phyloP scores from a whole-genome alignment of 73 alveolate genomes.

The Symbiodinium pilosum region DNA sequence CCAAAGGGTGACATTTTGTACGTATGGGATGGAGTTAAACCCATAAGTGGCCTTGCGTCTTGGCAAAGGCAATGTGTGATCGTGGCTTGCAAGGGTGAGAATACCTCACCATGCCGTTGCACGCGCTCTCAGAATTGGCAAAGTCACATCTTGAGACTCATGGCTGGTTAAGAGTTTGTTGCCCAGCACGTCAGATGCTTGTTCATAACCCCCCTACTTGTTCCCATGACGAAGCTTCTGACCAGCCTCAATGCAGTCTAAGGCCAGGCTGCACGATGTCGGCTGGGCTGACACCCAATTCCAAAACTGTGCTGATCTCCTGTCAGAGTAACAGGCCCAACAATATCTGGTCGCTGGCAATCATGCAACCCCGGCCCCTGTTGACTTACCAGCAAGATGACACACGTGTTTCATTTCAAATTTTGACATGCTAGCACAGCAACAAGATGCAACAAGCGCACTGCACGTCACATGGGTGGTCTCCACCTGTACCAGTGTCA shows the following conservation, averaged over 20 bases:
- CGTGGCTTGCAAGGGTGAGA: conserved; percentile 93
- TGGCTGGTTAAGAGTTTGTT: neutral
- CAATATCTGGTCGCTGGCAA: too few species aligned
- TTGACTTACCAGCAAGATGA: too few species aligned
- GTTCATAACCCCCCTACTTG: neutral
- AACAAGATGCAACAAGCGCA: too few species aligned
- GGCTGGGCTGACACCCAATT: conserved; percentile 65
- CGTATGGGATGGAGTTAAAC: too few species aligned
- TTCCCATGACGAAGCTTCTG: neutral
- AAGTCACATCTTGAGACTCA: neutral
- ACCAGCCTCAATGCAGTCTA: neutral
- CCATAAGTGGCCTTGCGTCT: conserved; percentile 79
- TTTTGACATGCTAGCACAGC: neutral
- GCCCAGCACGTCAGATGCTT: neutral
- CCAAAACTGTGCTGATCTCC: conserved; percentile 86
- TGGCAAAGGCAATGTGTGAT: conserved; percentile 80
- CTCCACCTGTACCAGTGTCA: too few species aligned
- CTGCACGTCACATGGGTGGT: too few species aligned
- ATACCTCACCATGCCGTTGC: conserved; percentile 9
- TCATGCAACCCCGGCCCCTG: too few species aligned
- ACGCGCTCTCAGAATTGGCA: neutral
- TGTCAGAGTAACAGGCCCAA: neutral
- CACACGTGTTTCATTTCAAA: neutral
- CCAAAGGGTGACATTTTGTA: too few species aligned
- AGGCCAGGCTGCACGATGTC: conserved; percentile 63